Evolutionary conservation across 2,329 filamentous ascomycete species (phyloP).

Genomic region (Colletotrichum destructivum): DNA sequence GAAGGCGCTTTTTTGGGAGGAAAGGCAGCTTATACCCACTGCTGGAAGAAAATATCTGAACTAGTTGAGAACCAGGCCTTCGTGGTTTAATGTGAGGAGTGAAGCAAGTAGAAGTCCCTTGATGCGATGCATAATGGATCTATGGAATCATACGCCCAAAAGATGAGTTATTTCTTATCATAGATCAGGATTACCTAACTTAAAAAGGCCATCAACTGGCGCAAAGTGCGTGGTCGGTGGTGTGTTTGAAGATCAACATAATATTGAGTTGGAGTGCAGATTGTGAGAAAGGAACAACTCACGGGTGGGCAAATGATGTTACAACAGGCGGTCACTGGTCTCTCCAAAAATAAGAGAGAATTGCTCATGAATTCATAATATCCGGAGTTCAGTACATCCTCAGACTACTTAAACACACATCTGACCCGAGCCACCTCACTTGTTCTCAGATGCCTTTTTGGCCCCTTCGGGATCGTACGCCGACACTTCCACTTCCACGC

Average conservation of each 20-base stretch:
- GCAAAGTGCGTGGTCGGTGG: no score
- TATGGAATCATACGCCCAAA: no score
- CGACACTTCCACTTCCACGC: slow-evolving; percentile 63
- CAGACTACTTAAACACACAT: no score
- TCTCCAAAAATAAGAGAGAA: not conserved
- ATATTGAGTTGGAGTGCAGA: no score
- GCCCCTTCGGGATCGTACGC: slow-evolving; percentile 44
- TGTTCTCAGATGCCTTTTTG: not conserved
- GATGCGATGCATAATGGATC: no score
- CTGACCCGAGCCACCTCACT: not conserved
- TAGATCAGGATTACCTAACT: not conserved
- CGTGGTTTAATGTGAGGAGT: not conserved
- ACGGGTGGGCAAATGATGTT: no score
- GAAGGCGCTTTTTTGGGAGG: no score
- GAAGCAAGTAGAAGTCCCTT: not conserved
- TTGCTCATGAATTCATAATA: not conserved
- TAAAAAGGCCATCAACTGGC: no score
- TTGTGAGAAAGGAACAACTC: no score
- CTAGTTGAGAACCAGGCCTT: not conserved
- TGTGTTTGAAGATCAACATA: no score
- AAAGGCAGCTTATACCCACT: not conserved
- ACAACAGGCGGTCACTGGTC: no score
- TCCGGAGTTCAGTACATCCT: not conserved
- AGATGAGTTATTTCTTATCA: not conserved
- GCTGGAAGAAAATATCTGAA: not conserved